Evolutionary conservation across 305 asterid species (phyloP).

Genomic region (Petunia hybrid): DNA sequence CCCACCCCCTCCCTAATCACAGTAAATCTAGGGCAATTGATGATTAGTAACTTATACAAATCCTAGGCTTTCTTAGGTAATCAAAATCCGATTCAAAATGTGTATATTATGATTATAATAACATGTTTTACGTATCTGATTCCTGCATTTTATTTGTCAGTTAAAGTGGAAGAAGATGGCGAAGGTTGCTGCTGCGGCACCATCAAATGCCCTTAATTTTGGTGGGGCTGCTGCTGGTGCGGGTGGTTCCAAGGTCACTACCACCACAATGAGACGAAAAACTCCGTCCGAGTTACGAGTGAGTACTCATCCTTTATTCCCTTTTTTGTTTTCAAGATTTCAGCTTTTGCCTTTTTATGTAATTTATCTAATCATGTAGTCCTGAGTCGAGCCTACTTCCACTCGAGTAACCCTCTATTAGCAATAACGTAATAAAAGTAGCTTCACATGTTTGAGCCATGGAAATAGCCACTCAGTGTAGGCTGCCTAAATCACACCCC

Average conservation of each 20-base stretch:
- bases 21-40: background rate
- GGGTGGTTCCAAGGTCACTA: slow-evolving; percentile 47
- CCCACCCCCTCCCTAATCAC: background rate
- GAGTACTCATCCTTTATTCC: background rate
- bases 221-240: slow-evolving; percentile 45
- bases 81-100: background rate
- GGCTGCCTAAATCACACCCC: too few species aligned
- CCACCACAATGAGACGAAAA: slow-evolving; percentile 67
- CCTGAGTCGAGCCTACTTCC: too few species aligned
- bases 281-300: slow-evolving; percentile 87
- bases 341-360: too few species aligned
- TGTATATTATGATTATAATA: background rate
- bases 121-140: background rate
- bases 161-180: slow-evolving; percentile 22
- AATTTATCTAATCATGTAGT: too few species aligned
- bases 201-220: slow-evolving; percentile 53
- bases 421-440: too few species aligned
- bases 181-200: slow-evolving; percentile 62
- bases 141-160: background rate
- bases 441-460: too few species aligned
- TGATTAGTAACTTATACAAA: background rate
- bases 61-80: background rate
- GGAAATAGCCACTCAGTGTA: too few species aligned
- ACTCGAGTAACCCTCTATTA: too few species aligned
- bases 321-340: too few species aligned